Evolutionary conservation across 164 flowering plant species (phyloP).

Genomic region (Brasenia schreberi): DNA sequence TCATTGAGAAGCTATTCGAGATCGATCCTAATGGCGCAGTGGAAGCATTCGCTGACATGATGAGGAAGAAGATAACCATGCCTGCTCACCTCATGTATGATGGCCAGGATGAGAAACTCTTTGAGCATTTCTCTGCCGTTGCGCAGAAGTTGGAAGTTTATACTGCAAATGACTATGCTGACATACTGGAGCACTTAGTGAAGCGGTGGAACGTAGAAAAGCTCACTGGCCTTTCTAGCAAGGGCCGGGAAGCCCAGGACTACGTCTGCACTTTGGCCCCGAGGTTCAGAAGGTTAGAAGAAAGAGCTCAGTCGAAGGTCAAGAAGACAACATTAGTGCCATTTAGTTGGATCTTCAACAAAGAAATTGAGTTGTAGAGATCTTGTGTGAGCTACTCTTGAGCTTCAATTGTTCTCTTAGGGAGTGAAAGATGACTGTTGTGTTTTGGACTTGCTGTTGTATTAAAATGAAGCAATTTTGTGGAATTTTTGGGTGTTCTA

Average conservation of each 20-base stretch:
- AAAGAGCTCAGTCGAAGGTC: constrained; percentile 4
- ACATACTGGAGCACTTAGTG: constrained; percentile 1
- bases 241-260: constrained; percentile 11
- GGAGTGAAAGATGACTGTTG: too few relatives aligned
- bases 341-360: constrained; percentile 15
- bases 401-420: too few relatives aligned
- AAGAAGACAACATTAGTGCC: constrained; percentile 8
- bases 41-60: constrained; percentile 10
- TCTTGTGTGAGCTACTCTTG: neutral
- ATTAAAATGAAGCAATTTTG: too few relatives aligned
- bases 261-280: neutral
- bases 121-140: constrained; percentile 11
- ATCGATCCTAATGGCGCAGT: constrained; percentile 22
- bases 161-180: too few relatives aligned
- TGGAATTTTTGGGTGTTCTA: too few relatives aligned
- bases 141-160: constrained; percentile 14
- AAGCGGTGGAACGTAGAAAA: constrained; percentile 14
- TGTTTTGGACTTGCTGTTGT: too few relatives aligned
- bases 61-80: constrained; percentile 16
- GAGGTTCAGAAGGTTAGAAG: constrained; percentile 8
- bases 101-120: constrained; percentile 12
- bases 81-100: constrained; percentile 16
- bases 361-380: neutral
- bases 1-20: constrained; percentile 42
- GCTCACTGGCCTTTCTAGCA: constrained; percentile 8